These are phyloP conservation scores for Penicillium longicatenatum DNA, from an alignment of 495 filamentous ascomycete genomes.

Conservation along the genomic window DNA sequence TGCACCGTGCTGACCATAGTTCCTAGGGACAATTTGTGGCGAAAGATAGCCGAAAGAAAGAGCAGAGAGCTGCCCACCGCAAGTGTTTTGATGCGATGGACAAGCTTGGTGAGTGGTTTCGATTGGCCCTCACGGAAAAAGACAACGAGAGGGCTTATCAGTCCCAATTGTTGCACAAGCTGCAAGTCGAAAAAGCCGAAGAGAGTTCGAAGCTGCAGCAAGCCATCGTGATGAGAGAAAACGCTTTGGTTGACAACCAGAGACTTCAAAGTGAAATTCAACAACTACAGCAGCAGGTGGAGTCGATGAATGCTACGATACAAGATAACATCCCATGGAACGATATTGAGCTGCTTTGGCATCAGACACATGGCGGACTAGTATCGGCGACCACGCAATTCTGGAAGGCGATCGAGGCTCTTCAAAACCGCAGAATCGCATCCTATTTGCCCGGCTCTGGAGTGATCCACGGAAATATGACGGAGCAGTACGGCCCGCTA, in stretches of 20 bases:
- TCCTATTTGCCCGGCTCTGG: constrained; percentile 17
- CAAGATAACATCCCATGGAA: constrained; percentile 18
- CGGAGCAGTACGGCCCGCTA: constrained; percentile 7
- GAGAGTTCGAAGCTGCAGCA: constrained; percentile 1
- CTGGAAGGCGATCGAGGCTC: constrained; percentile 10
- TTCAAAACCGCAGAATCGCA: constrained; percentile 18
- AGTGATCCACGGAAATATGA: constrained; percentile 14
- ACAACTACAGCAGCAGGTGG: constrained; percentile 16
- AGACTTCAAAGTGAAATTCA: constrained; percentile 7
- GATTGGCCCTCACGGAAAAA: not conserved
- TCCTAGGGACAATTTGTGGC: not conserved
- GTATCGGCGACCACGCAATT: constrained; percentile 14
- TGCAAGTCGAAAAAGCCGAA: not conserved
- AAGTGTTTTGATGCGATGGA: not conserved
- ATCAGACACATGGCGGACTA: constrained; percentile 18
- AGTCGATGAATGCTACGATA: constrained; percentile 14
- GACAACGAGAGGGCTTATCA: not conserved
- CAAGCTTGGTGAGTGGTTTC: not conserved
- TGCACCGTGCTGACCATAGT: not conserved
- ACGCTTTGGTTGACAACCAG: constrained; percentile 7
- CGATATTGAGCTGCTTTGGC: constrained; percentile 16
- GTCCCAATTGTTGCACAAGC: not conserved
- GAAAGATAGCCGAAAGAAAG: not conserved
- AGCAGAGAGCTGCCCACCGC: not conserved
- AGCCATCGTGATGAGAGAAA: not conserved